Evolutionary conservation across 2,329 filamentous ascomycete species (phyloP).

Genomic region (Penicillium sumatraense): DNA sequence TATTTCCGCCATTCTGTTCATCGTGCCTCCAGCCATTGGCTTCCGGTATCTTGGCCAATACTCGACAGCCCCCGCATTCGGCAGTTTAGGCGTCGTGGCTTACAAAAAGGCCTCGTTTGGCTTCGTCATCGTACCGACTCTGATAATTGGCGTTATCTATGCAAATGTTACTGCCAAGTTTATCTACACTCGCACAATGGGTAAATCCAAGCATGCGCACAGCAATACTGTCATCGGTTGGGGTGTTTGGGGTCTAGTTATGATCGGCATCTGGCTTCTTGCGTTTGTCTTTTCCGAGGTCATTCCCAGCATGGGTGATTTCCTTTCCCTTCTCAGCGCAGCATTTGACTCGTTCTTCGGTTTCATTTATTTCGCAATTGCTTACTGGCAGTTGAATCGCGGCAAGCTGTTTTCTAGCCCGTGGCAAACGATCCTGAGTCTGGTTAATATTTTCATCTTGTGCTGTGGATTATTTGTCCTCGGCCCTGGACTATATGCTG

Average conservation of each 20-base stretch:
- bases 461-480: conserved; percentile 53
- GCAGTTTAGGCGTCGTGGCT: conserved; percentile 46
- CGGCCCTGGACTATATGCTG: conserved; percentile 58
- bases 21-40: conserved; percentile 54
- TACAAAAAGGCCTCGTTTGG: conserved; percentile 57
- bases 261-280: conserved; percentile 49
- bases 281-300: conserved; percentile 56
- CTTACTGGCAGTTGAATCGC: conserved; percentile 53
- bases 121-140: conserved; percentile 56
- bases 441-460: conserved; percentile 54
- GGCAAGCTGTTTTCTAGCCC: conserved; percentile 44
- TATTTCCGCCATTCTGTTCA: conserved; percentile 54
- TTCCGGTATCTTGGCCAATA: conserved; percentile 57
- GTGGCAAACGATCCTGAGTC: conserved; percentile 46
- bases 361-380: conserved; percentile 57
- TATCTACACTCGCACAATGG: conserved; percentile 51
- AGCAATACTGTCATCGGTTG: conserved; percentile 55
- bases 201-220: conserved; percentile 50
- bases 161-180: conserved; percentile 56
- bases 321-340: conserved; percentile 53
- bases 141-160: conserved; percentile 57
- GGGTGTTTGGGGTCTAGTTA: conserved; percentile 50
- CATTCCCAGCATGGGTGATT: conserved; percentile 56
- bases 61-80: conserved; percentile 55
- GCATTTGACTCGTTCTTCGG: conserved; percentile 57